Percentiles rank a stretch among this genome's conserved stretches.
Evolutionary conservation across 192 early-diverging fungal species (phyloP).

Genomic region (Chytriomyces sp.): DNA sequence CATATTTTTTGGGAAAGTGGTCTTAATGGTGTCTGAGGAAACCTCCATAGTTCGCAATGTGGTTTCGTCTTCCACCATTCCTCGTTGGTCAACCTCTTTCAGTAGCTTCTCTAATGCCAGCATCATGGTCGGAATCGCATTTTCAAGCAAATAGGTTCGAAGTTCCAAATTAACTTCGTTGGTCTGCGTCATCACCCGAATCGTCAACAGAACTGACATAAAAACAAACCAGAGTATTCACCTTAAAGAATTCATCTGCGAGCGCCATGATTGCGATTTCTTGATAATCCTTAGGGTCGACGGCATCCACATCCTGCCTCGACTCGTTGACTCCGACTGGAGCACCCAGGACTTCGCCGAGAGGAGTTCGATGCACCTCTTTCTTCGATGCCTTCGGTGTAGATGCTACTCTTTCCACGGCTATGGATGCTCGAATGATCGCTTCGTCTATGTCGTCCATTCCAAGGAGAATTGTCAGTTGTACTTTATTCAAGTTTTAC

Average conservation of each 20-base stretch:
- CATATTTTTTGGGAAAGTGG: slow-evolving; percentile 1
- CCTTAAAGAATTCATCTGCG: slow-evolving; percentile 43
- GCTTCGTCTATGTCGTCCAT: no score
- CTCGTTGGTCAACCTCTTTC: slow-evolving; percentile 40
- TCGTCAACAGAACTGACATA: neutral
- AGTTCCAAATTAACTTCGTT: slow-evolving; percentile 45
- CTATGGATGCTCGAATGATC: neutral
- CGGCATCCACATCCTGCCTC: neutral
- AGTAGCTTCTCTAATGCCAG: slow-evolving; percentile 52
- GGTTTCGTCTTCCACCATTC: slow-evolving; percentile 16
- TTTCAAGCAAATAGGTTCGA: slow-evolving; percentile 54
- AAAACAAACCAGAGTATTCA: neutral
- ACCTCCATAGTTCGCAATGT: neutral
- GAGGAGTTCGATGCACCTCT: neutral
- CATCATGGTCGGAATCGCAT: slow-evolving; percentile 50
- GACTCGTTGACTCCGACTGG: slow-evolving; percentile 26
- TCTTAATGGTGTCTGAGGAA: neutral
- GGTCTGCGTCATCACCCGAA: slow-evolving; percentile 20
- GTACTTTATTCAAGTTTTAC: no score
- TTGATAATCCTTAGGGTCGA: slow-evolving; percentile 13
- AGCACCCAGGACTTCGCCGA: slow-evolving; percentile 11
- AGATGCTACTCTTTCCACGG: neutral
- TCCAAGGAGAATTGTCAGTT: no score
- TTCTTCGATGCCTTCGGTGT: neutral
- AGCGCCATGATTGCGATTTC: slow-evolving; percentile 42